Base-by-base conservation (phyloP, 2,329 filamentous ascomycete genomes). In the Colletotrichum magnum region DNA sequence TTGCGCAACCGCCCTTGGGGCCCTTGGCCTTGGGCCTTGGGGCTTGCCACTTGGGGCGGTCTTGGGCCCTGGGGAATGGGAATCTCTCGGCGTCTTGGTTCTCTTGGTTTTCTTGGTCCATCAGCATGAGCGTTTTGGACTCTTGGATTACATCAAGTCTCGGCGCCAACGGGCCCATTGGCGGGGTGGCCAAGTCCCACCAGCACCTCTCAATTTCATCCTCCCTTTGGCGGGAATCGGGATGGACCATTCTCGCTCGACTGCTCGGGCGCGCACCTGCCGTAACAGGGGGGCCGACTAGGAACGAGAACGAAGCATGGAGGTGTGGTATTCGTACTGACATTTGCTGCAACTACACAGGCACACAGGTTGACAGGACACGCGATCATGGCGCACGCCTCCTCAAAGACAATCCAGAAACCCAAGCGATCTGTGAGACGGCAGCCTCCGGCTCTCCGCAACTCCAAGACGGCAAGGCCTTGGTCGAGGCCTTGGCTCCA, bases 91-190 rank as follows among this genome's bases (percentile, higher is more conserved):
- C 56, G 43, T 57, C 66, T 66, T 66, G 59, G 59, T 45, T 18
- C 16, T 28, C 18, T 61, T 24, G 21, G 21, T 24, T 24, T 24
- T 24, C 50, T 53, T 62, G 66, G 62, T 52, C 47, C 24, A 53
- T 61, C 63, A 69, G 66, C 66, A 56, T 36, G 56, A 52, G 45
- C 56, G 45, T 16, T 53, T 65, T 61, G 54, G 51, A 36, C 39
- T 58, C 62, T 66, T 69, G 62, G 66, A 69, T 69, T 69, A 66
- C 66, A 69, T 69, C 62, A 61, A 65, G 62, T 58, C 56, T 60
- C 62, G 43, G 66, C 56, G 56, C 56, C 66, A 56, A 66, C n/a
- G 26, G 28, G 48, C 28, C 24, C 28, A 58, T 39, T 39, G 54
- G 50, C 51, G 66, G 21, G n/a, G 45, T 45, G 62, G 62, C 51